These are phyloP conservation scores for Davidsoniella eucalypti DNA, from an alignment of 2,329 filamentous ascomycete genomes.

Conservation along the genomic window DNA sequence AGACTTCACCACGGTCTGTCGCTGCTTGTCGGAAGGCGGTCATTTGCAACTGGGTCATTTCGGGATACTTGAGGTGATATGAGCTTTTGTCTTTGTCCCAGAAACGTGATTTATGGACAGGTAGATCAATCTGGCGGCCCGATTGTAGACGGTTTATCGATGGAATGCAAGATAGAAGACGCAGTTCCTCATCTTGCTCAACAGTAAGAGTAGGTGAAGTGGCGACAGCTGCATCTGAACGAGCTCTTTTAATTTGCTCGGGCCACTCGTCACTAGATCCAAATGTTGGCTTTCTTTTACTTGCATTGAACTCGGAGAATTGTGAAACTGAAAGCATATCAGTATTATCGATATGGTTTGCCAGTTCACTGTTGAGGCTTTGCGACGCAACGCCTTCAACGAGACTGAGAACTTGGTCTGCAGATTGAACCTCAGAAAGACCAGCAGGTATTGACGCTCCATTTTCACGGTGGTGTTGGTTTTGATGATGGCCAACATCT, in stretches of 20 bases:
- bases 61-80: slow-evolving; percentile 46
- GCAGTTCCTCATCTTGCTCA: slow-evolving; percentile 26
- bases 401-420: slow-evolving; percentile 33
- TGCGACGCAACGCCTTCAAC: slow-evolving; percentile 38
- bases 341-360: background rate
- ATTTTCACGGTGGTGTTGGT: slow-evolving; percentile 1
- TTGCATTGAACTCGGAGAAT: slow-evolving; percentile 26
- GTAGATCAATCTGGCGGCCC: slow-evolving; percentile 39
- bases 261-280: slow-evolving; percentile 38
- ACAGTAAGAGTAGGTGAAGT: slow-evolving; percentile 22
- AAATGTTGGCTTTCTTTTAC: slow-evolving; percentile 37
- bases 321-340: background rate
- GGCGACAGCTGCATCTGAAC: slow-evolving; percentile 24
- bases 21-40: slow-evolving; percentile 39
- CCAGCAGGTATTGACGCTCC: background rate
- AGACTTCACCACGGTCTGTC: slow-evolving; percentile 32
- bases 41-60: slow-evolving; percentile 45
- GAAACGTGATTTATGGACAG: slow-evolving; percentile 38
- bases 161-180: slow-evolving; percentile 32
- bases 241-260: slow-evolving; percentile 34
- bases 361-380: slow-evolving; percentile 25
- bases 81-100: slow-evolving; percentile 40
- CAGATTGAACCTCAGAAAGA: slow-evolving; percentile 21
- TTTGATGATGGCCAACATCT: slow-evolving; percentile 13
- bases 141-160: slow-evolving; percentile 32